Base-by-base conservation (phyloP, 768 basidiomycete species). In the Psilocybe subaeruginosa region DNA sequence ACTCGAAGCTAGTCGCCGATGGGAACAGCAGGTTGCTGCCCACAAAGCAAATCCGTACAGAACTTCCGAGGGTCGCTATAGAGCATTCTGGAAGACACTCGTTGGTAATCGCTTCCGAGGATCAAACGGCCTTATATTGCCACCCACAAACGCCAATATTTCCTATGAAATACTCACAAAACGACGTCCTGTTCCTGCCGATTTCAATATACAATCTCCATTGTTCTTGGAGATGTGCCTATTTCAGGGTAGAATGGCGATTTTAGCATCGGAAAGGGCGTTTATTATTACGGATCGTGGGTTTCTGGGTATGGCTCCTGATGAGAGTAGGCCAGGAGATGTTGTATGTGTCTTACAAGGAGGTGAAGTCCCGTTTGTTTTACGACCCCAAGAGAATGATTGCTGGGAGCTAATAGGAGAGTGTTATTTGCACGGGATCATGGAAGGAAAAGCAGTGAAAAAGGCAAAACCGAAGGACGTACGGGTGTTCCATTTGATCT, bases 341-440 rank as follows among this genome's bases (percentile, higher is more conserved):
- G 27, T 56, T 17, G 37, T 61, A 11, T 55, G 35, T n/a, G 19
- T 61, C 14, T 50, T 61, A 8, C 54, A 61, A 51, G 60, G 60
- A 14, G 60, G 60, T 8, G 54, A 55, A 6, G 47, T 56, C 8
- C 60, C 60, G 12, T 61, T 56, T n/a, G 48, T 61, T 11, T 8
- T 61, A 31, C 54, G 60, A 12, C 54, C 54, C 17, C 49, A 31
- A 30, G 39, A 17, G 11, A 29, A 56, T 2, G 54, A 51, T 29
- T n/a, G 29, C 8, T 61, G 54, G 48, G 54, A 55, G 14, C 39
- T 61, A 12, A 48, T 61, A 14, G 60, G 60, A 8, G 60, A 61
- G 33, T 61, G 60, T 16, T 61, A 61, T 49, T 19, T 61, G 4
- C 60, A 61, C 51, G 60, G 60, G 27, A 61, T 61, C 12, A 61